These are phyloP conservation scores for Tylopilus vinaceipallidus DNA, from an alignment of 768 basidiomycete genomes.

Conservation along the genomic window DNA sequence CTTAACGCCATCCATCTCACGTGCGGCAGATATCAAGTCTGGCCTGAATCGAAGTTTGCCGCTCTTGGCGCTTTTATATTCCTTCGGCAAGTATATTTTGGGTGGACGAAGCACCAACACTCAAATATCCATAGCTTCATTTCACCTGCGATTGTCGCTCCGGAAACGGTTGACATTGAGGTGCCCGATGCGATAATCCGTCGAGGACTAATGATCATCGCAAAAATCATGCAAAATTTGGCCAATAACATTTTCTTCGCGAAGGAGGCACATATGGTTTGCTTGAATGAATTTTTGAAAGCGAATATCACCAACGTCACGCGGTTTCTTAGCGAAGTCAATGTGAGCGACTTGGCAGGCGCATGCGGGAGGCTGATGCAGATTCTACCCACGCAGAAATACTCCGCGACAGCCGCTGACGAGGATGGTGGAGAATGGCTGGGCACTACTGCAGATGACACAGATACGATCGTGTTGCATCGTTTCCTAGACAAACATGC, in stretches of 20 bases:
- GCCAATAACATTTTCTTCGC: constrained; percentile 95
- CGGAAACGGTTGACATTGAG: constrained; percentile 82
- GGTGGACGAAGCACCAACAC: background rate
- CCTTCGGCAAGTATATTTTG: constrained; percentile 51
- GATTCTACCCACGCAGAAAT: constrained; percentile 36
- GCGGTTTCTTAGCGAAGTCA: constrained; percentile 71
- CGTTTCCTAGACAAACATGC: constrained; percentile 83
- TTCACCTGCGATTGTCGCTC: constrained; percentile 85
- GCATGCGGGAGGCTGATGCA: background rate
- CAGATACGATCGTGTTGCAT: constrained; percentile 79
- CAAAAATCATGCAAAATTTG: constrained; percentile 89
- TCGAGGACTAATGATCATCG: constrained; percentile 80
- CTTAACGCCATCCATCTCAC: constrained; percentile 13
- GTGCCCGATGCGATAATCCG: constrained; percentile 62
- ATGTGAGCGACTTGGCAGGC: constrained; percentile 41
- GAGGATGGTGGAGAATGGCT: constrained; percentile 73
- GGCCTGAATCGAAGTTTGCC: constrained; percentile 79
- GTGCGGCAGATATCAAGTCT: constrained; percentile 51
- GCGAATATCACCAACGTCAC: constrained; percentile 72
- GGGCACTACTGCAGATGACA: constrained; percentile 76
- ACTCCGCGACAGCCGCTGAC: constrained; percentile 41
- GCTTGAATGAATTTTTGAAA: constrained; percentile 71
- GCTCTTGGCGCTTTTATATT: constrained; percentile 92
- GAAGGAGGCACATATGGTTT: constrained; percentile 84
- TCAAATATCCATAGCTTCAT: too few relatives aligned